Conservation (phyloP, 2,329 filamentous ascomycete genomes). For the Hypoxylon sp. region DNA sequence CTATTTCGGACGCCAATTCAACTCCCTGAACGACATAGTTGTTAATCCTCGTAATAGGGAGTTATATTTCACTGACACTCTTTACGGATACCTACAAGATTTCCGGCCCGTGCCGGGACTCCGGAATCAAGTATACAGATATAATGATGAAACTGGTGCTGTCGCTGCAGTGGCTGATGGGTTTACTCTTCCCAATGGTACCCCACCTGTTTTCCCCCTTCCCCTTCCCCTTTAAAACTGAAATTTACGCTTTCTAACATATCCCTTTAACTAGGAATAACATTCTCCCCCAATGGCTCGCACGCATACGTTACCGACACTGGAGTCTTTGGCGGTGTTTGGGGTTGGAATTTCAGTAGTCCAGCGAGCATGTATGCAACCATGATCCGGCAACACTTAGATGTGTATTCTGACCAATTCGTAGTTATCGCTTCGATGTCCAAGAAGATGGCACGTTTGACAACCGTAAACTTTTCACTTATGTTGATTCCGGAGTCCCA, state of each 20-base stretch:
- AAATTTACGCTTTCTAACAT: neutral
- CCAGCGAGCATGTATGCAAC: constrained; percentile 64
- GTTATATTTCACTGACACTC: constrained; percentile 76
- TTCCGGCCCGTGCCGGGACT: constrained; percentile 69
- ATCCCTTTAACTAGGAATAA: constrained; percentile 58
- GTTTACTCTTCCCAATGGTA: constrained; percentile 69
- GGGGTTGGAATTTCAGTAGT: constrained; percentile 59
- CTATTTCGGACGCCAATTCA: constrained; percentile 73
- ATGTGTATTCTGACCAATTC: constrained; percentile 7
- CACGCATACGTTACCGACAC: constrained; percentile 71
- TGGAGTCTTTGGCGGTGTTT: constrained; percentile 63
- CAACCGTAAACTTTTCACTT: constrained; percentile 70
- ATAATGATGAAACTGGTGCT: constrained; percentile 65
- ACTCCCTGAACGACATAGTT: constrained; percentile 71
- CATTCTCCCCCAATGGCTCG: constrained; percentile 68
- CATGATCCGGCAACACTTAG: neutral
- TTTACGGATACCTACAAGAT: constrained; percentile 71
- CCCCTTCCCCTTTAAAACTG: neutral
- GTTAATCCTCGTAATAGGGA: constrained; percentile 68
- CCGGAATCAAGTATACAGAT: constrained; percentile 72
- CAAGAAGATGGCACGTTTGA: constrained; percentile 62
- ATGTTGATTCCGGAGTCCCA: constrained; percentile 66
- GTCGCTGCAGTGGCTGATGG: constrained; percentile 71
- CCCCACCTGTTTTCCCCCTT: neutral
- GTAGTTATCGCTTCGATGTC: constrained; percentile 64